Base-by-base conservation (phyloP, 2,329 filamentous ascomycete species). In the Hypoxylon sp. region DNA sequence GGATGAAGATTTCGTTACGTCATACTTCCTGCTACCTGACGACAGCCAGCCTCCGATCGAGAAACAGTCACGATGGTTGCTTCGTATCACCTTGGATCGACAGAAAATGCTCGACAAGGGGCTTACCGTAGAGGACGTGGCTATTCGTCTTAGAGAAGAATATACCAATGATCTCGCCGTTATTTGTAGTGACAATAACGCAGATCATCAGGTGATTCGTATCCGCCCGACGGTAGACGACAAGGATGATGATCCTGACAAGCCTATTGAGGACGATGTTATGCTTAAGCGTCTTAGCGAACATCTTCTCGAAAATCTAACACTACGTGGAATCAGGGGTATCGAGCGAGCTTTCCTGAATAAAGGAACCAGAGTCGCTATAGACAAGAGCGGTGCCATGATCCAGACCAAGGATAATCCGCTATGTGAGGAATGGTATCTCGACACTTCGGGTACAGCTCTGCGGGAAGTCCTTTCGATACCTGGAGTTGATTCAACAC, bases 111-210 rank as follows among this genome's bases (percentile, higher is more conserved):
- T 99, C 42, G 96, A 99, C 81, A 99, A 97, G 87, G 93, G 92
- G 68, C 87, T 99, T 70, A 92, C 90, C 35, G 94, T 99, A 65
- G 92, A 96, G 68, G 94, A 99, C 75, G 95, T 99, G 68, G 95
- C 95, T 33, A 84, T 87, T 68, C 92, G 90, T 77, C 96, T 99
- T 82, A 97, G 97, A 84, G 90, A 94, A 72, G 91, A 94, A 58
- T 99, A 97, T 78, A 87, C 90, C 19, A 90, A 87, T 69, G 94
- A 97, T 80, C 84, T 98, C 74, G 94, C 94, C 13, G 91, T 99
- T 72, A 94, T 99, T 67, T 97, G 97, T 85, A 97, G 94, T 81
- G 96, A 99, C 81, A 96, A 98, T 85, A 99, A 99, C 80, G 94
- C 95, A 9, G 94, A 98, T 72, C 91, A 97, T 78, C 94, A 97